A percentile compares a stretch with the other conserved stretches of the same genome.
Conservation (phyloP, 176 grass and related monocot genomes). For the Hyparrhenia diplandra region DNA sequence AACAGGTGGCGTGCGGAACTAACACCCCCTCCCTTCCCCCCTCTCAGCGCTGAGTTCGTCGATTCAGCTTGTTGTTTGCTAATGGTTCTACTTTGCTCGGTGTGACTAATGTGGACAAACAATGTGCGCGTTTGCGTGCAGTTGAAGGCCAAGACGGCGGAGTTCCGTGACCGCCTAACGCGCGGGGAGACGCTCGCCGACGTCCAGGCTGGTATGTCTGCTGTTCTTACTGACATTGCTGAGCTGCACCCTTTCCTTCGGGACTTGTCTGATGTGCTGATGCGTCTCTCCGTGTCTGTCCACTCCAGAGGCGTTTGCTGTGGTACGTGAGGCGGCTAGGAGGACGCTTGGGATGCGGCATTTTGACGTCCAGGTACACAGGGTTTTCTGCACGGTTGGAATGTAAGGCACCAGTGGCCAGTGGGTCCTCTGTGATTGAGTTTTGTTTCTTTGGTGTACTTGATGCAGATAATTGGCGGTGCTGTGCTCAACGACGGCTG, state of each 20-base stretch:
- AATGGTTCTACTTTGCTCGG: not conserved
- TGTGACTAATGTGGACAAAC: not conserved
- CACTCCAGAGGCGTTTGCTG: slow-evolving; percentile 68
- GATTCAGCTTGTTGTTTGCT: not conserved
- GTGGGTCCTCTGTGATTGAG: not conserved
- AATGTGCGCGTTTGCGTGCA: slow-evolving; percentile 23
- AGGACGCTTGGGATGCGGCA: slow-evolving; percentile 85
- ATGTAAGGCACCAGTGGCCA: not conserved
- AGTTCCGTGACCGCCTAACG: slow-evolving; percentile 59
- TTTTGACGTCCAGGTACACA: slow-evolving; percentile 82
- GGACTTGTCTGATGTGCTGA: not conserved
- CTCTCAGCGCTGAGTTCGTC: not conserved
- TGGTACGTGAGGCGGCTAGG: slow-evolving; percentile 81
- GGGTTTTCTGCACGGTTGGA: not conserved
- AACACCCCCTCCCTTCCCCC: no score
- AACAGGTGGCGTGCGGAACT: no score
- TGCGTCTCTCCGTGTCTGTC: not conserved
- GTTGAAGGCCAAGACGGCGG: slow-evolving; percentile 70
- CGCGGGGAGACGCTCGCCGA: slow-evolving; percentile 73
- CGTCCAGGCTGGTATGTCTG: slow-evolving; percentile 59
- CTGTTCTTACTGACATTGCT: not conserved
- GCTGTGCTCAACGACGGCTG: slow-evolving; percentile 89
- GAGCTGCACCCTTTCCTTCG: not conserved
- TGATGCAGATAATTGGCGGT: slow-evolving; percentile 77
- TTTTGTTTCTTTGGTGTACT: not conserved